Evolutionary conservation across 2,329 filamentous ascomycete species (phyloP), one percentile per base, ranked within the genome.

Genomic region (Monilinia fructicola): DNA sequence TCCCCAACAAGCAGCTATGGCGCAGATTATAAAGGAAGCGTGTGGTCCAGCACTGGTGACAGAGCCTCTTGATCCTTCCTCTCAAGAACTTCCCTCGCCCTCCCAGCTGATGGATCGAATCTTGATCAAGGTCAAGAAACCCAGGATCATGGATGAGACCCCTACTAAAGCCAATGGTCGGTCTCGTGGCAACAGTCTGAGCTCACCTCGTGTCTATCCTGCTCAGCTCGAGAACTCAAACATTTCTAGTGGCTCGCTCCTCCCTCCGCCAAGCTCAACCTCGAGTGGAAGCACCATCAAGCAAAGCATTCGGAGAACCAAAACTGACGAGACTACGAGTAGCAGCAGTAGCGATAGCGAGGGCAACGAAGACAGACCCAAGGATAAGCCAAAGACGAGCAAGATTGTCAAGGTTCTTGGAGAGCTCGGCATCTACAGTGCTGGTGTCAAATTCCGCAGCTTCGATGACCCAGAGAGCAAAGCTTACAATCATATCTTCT

Each of bases 401-500:
- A 97, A 96, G 78, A 97, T 97, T 68, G 87, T 90, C 70, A 90
- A 89, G 69, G 85, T 89, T 26, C 85, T 99, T 6, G 94, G 93
- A 21, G 90, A 91, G 48, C 85, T 99, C 12, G 95, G 93, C 38
- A 91, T 98, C 2, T 89, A 89, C 74, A 87, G 85, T 74, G 83
- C 83, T 10, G 87, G 87, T 0, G 81, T 97, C 77, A 97, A 96
- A 76, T 97, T 95, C 77, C 85, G 86, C 44, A 90, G 91, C 53
- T 97, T 97, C 75, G 87, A 89, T 66, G 85, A 86, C 16, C 81
- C 88, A 0, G 91, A 94, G 69, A 93, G 92, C 72, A 92, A 92
- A 79, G 87, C 87, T 53, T 95, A 88, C 81, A 98, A 98, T 78
- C 95, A 99, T 79, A 91, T 98, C 73, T 93, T 95, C 78, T 98